phyloP scores from a whole-genome alignment of 2,329 filamentous ascomycete genomes.

The Lachnum nothofagi region DNA sequence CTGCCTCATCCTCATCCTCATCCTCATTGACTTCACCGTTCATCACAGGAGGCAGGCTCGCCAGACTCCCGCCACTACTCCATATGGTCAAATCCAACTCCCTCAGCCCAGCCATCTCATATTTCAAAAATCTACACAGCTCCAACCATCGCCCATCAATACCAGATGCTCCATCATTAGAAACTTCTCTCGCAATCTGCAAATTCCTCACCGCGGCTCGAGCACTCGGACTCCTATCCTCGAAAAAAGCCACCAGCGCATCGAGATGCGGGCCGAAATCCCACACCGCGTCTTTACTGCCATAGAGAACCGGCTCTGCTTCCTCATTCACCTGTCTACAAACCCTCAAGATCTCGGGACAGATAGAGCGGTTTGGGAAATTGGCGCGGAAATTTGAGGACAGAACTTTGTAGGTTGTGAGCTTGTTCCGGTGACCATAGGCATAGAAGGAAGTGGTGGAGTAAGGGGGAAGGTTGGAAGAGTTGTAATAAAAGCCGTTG shows the following conservation, averaged over 20 bases:
- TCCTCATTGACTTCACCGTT: not conserved
- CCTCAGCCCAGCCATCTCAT: constrained; percentile 12
- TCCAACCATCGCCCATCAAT: constrained; percentile 18
- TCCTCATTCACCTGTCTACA: constrained; percentile 20
- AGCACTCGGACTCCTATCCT: constrained; percentile 18
- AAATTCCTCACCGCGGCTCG: constrained; percentile 18
- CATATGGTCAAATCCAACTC: constrained; percentile 26
- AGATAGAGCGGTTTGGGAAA: constrained; percentile 14
- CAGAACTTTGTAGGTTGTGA: constrained; percentile 28
- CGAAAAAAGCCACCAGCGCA: constrained; percentile 20
- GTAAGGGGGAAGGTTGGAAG: constrained; percentile 10
- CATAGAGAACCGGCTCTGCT: constrained; percentile 25
- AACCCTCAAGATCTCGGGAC: constrained; percentile 17
- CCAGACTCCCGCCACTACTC: constrained; percentile 7
- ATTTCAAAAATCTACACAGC: constrained; percentile 14
- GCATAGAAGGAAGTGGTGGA: constrained; percentile 22
- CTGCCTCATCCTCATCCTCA: not conserved
- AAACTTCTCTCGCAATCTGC: constrained; percentile 22
- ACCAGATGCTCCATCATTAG: not conserved
- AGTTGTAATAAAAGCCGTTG: constrained; percentile 27
- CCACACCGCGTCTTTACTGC: constrained; percentile 11
- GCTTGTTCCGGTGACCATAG: constrained; percentile 14
- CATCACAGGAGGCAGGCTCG: constrained; percentile 1
- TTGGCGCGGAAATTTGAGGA: constrained; percentile 18
- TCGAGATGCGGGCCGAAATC: constrained; percentile 26